phyloP scores from a whole-genome alignment of 179 eudicot genomes.

The Dionaea muscipula region DNA sequence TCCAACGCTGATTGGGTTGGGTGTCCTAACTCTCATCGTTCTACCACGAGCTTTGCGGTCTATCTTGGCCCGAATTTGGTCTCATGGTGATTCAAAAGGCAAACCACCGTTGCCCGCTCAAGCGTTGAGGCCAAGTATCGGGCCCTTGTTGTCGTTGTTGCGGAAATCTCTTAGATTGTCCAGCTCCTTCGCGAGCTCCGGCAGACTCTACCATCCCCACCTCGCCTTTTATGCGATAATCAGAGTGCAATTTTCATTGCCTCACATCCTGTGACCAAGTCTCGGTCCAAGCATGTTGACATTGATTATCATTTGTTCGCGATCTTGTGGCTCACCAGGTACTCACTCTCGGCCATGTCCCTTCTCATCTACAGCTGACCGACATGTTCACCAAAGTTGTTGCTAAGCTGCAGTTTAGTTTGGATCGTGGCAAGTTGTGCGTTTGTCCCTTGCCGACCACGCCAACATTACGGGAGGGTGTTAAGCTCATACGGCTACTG shows the following conservation, averaged over 20 bases:
- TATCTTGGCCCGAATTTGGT: neutral
- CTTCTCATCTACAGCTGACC: too few relatives aligned
- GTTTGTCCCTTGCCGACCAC: too few relatives aligned
- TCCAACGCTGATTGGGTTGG: neutral
- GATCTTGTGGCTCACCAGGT: too few relatives aligned
- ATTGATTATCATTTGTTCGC: constrained; percentile 1
- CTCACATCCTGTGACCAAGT: neutral
- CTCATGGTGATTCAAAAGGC: neutral
- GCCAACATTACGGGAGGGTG: too few relatives aligned
- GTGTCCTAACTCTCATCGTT: neutral
- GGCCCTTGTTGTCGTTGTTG: neutral
- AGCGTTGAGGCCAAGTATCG: neutral
- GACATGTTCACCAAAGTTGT: too few relatives aligned
- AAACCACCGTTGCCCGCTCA: neutral
- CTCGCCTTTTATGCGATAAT: constrained; percentile 5
- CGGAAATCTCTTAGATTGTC: neutral
- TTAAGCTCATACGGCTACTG: too few relatives aligned
- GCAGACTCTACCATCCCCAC: neutral
- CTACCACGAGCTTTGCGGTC: neutral
- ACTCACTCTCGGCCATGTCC: too few relatives aligned
- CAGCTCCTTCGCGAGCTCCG: neutral
- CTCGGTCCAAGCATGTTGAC: constrained; percentile 3
- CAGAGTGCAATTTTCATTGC: neutral
- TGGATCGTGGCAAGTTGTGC: too few relatives aligned
- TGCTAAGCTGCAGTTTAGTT: too few relatives aligned